Conservation (phyloP, 2,329 filamentous ascomycete genomes). For the Nemania sp. region DNA sequence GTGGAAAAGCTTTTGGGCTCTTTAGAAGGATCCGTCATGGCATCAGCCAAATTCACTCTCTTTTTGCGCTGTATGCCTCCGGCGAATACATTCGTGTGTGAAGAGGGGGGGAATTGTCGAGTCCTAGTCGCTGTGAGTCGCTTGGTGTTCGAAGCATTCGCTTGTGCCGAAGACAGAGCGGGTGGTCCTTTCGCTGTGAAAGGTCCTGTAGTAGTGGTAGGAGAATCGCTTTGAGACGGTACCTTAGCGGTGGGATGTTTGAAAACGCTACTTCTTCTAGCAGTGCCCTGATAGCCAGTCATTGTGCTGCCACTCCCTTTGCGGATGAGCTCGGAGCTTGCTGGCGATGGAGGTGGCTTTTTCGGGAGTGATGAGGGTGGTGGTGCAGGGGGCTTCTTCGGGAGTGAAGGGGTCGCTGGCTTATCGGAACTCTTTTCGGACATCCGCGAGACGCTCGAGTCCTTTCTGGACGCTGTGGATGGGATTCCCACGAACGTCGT, state of each 20-base stretch:
- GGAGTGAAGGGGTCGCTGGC: constrained; percentile 4
- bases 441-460: background rate
- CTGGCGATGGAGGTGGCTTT: constrained; percentile 10
- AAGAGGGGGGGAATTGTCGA: constrained; percentile 22
- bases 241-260: constrained; percentile 4
- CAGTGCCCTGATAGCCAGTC: constrained; percentile 45
- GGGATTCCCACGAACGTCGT: constrained; percentile 28
- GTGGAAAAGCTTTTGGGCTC: constrained; percentile 48
- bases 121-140: constrained; percentile 37
- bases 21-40: constrained; percentile 48
- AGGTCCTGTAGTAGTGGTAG: constrained; percentile 18
- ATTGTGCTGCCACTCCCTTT: constrained; percentile 27
- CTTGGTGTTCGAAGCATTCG: constrained; percentile 34
- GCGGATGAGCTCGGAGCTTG: constrained; percentile 11
- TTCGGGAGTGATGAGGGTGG: no score
- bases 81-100: constrained; percentile 50
- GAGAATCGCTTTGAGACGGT: background rate
- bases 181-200: constrained; percentile 12
- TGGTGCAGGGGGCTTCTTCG: constrained; percentile 21
- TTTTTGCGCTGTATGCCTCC: constrained; percentile 48
- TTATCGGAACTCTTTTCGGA: constrained; percentile 18
- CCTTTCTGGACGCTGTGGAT: constrained; percentile 6
- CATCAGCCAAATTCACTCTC: constrained; percentile 44
- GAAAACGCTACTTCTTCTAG: constrained; percentile 36
- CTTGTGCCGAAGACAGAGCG: background rate